Conservation (phyloP, 108 stramenopile species). For the Fistulifera solaris region DNA sequence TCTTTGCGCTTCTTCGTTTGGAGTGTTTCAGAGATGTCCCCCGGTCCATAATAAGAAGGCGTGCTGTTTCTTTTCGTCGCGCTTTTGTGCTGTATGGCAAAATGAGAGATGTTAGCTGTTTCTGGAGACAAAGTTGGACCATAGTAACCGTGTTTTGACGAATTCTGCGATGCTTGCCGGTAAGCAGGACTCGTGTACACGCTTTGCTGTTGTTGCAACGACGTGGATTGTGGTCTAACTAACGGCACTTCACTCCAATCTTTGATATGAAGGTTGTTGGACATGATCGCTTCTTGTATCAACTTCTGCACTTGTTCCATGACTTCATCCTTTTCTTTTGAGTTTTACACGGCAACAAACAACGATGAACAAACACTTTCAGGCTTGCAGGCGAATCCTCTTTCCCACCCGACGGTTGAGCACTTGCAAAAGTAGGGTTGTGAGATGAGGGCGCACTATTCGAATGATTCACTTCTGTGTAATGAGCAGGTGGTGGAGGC, state of each 20-base stretch:
- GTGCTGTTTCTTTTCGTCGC: slow-evolving; percentile 11
- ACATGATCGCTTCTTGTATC: too few relatives aligned
- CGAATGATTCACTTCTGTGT: neutral
- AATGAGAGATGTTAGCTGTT: slow-evolving; percentile 1
- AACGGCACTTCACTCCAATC: too few relatives aligned
- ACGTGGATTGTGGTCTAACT: too few relatives aligned
- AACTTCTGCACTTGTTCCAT: neutral
- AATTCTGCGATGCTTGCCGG: too few relatives aligned
- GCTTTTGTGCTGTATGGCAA: slow-evolving; percentile 3
- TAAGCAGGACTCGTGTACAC: too few relatives aligned
- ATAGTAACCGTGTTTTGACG: too few relatives aligned
- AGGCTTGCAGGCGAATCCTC: slow-evolving; percentile 10
- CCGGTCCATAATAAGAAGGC: neutral
- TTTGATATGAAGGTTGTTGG: too few relatives aligned
- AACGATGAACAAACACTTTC: slow-evolving; percentile 23
- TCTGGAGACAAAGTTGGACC: neutral
- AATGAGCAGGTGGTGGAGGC: slow-evolving; percentile 30
- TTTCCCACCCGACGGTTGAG: neutral
- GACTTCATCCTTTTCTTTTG: slow-evolving; percentile 6
- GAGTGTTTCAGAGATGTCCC: neutral
- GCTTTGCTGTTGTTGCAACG: too few relatives aligned
- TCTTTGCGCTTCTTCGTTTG: slow-evolving; percentile 5
- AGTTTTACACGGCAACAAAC: slow-evolving; percentile 21
- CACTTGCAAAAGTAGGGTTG: slow-evolving; percentile 1
- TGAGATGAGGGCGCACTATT: slow-evolving; percentile 9